Base-by-base conservation (phyloP, 805 yeast genomes). In the Kuraishia capsulata region DNA sequence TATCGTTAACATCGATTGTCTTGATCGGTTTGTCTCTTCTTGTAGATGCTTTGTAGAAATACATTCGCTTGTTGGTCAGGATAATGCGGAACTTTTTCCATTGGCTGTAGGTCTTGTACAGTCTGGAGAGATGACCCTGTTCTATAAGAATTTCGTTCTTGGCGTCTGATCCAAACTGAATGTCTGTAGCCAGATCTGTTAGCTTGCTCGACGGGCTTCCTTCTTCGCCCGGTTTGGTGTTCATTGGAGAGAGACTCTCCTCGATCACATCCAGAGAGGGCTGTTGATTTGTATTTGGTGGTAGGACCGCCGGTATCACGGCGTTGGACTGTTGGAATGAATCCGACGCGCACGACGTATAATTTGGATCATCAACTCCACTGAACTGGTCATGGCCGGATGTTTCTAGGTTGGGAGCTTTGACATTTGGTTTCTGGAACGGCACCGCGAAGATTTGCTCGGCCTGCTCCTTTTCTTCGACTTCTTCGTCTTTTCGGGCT, bases 31-130 rank as follows among this genome's bases (percentile, higher is more conserved):
- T 32, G 20, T 37, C 42, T 11, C 31, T 32, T 20, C 30, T 37
- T 20, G 19, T 28, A 16, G 34, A 17, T 20, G 50, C 44, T 46
- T 67, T 69, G 60, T 64, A 69, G 42, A 72, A 61, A 37, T 59
- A 50, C 24, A 73, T 39, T 20, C 56, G 51, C 20, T 52, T 54
- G 44, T 62, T 65, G 13, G 76, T 71, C 17, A 73, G 49, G 2
- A 67, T 58, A 11, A 70, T 55, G 45, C 64, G 67, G 44, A 62
- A 62, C 39, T 52, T 51, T 37, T 59, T 63, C 78, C 78, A 73
- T 44, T 71, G 75, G 45, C 64, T 67, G 47, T 63, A 64, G 10
- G 67, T 50, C 37, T 63, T 65, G 39, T 59, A 59, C 19, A 69
- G 57, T 10, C 72, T 50, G 29, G 59, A 45, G 11, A 72, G 44